Conservation (phyloP, 805 yeast genomes). For the Candida ficus region DNA sequence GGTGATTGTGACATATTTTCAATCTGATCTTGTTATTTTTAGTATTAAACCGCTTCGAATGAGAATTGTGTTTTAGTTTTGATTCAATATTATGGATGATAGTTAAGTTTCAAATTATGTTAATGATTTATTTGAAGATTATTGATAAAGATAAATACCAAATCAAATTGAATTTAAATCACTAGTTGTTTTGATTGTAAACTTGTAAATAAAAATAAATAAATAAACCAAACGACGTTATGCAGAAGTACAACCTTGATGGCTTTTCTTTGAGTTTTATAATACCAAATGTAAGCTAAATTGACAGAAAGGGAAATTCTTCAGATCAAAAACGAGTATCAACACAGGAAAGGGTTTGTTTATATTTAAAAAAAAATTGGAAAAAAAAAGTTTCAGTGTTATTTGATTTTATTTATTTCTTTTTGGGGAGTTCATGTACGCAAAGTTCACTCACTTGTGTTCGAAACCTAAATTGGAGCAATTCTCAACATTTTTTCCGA, state of each 20-base stretch:
- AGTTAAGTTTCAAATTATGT: too few species aligned
- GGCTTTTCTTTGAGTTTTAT: too few species aligned
- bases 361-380: background rate
- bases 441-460: background rate
- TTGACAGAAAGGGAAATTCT: too few species aligned
- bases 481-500: background rate
- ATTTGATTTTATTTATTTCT: background rate
- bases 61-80: too few species aligned
- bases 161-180: too few species aligned
- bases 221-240: background rate
- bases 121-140: too few species aligned
- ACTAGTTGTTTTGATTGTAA: too few species aligned
- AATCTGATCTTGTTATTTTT: too few species aligned
- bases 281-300: too few species aligned
- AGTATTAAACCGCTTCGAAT: too few species aligned
- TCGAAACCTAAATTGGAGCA: background rate
- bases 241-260: background rate
- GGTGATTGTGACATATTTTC: slow-evolving; percentile 15
- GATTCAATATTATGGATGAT: too few species aligned
- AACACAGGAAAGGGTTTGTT: background rate
- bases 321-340: background rate
- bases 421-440: background rate
- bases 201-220: background rate
- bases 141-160: too few species aligned
- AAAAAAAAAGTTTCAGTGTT: background rate